Conservation (phyloP, 2,329 filamentous ascomycete species). For the Verticillium nonalfalfae region DNA sequence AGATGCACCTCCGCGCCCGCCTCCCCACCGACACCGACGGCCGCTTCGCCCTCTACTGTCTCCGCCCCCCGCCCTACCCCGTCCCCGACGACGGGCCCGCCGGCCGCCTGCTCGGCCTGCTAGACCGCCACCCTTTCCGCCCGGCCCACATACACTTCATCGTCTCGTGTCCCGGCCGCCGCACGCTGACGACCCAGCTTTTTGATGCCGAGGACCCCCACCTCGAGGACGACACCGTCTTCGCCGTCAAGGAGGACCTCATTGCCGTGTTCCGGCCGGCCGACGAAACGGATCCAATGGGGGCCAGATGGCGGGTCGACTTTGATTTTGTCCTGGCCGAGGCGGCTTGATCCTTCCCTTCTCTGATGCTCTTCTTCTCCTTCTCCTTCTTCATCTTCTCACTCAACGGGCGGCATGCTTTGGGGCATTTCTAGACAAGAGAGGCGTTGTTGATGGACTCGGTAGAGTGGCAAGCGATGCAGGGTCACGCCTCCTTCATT, state of each 20-base stretch:
- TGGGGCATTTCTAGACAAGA: too few species aligned
- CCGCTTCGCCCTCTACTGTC: conserved; percentile 54
- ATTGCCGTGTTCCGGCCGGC: conserved; percentile 16
- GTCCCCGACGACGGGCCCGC: conserved; percentile 24
- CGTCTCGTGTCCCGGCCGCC: conserved; percentile 45
- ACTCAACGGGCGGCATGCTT: too few species aligned
- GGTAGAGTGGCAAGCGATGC: too few species aligned
- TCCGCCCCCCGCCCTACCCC: conserved; percentile 53
- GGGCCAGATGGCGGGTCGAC: conserved; percentile 16
- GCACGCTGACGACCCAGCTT: conserved; percentile 58
- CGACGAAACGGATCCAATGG: conserved; percentile 10
- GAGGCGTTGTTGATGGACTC: too few species aligned
- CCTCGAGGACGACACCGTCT: conserved; percentile 30
- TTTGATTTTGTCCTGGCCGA: conserved; percentile 16
- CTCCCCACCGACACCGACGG: conserved; percentile 63
- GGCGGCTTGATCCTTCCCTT: background rate
- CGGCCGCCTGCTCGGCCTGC: conserved; percentile 18
- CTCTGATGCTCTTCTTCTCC: background rate
- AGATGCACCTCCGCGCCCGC: conserved; percentile 68
- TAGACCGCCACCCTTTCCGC: conserved; percentile 23
- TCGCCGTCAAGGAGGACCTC: conserved; percentile 26
- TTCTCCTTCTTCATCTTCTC: background rate
- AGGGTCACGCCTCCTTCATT: too few species aligned
- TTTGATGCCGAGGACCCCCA: conserved; percentile 54
- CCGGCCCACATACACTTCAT: conserved; percentile 27